Evolutionary conservation across 768 basidiomycete genomes (phyloP), one percentile per base, ranked within the genome.

Genomic region (Clitopilus passeckerianus): DNA sequence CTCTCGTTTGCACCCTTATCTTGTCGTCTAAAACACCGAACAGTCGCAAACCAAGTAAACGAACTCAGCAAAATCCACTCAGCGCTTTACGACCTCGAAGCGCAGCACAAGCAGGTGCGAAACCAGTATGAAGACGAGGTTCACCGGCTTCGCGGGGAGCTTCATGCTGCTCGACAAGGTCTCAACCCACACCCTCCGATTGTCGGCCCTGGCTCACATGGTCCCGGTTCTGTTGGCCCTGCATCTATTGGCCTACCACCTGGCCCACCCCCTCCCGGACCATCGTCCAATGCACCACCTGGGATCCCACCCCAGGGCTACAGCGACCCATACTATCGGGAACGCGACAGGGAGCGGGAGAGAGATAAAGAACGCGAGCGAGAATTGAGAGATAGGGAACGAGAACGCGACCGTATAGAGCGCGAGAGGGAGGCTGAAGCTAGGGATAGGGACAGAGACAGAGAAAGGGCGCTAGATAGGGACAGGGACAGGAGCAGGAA

Each of bases 31-130:
- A 5, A 30, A 6, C 14, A n/a, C n/a, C 27, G 43, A 16, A 12
- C 69, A 93, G 92, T 93, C 54, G 81, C 83, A 5, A 79, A 80
- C 24, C 96, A 98, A 73, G 87, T 98, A 62, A 90, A 86, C 70
- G 96, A 98, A 70, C 78, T 98, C 57, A 91, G 89, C 64, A 86
- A 89, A 68, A 94, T 99, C 67, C 85, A 94, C 34, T 89, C 93
- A 67, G 86, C 90, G 1, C 80, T 98, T 10, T 95, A 95, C 68
- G 94, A 98, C 64, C 86, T 99, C 58, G 96, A 99, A 70, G 76
- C 86, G 0, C 89, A 91, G 61, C 94, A 98, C 65, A 82, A 80
- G 62, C 93, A 95, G 77, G 86, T 93, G 56, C 83, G 93, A 34
- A 84, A 89, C 61, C 86, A 89, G 67, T 96, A 93, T 67, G 95